Percentiles rank a stretch among this genome's conserved stretches.
phyloP scores from a whole-genome alignment of 176 grass and related monocot species.

The Echinochloa phyllopogon region DNA sequence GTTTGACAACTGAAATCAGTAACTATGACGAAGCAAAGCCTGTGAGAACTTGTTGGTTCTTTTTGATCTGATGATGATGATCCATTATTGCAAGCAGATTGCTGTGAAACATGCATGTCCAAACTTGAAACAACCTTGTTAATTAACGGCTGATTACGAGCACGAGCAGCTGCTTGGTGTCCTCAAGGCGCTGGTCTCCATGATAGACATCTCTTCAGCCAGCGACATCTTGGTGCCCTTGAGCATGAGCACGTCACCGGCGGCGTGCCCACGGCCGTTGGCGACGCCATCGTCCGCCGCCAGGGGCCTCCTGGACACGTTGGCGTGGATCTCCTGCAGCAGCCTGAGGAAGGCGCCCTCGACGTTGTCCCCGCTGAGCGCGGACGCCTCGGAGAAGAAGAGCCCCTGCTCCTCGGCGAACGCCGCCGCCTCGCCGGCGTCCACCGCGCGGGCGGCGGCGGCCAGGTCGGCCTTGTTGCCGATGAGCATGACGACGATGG shows the following conservation, averaged over 20 bases:
- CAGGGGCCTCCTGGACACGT: slow-evolving; percentile 60
- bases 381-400: slow-evolving; percentile 89
- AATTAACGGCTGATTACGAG: slow-evolving; percentile 30
- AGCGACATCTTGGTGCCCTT: slow-evolving; percentile 57
- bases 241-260: slow-evolving; percentile 44
- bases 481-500: slow-evolving; percentile 78
- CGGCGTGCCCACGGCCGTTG: background rate
- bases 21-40: background rate
- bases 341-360: slow-evolving; percentile 69
- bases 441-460: background rate
- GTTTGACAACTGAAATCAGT: background rate
- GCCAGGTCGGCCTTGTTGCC: slow-evolving; percentile 89
- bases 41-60: background rate
- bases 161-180: slow-evolving; percentile 66
- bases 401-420: slow-evolving; percentile 90
- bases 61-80: background rate
- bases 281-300: slow-evolving; percentile 39
- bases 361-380: slow-evolving; percentile 82
- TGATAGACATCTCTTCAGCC: slow-evolving; percentile 62
- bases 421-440: slow-evolving; percentile 50
- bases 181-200: slow-evolving; percentile 76
- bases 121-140: background rate
- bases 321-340: slow-evolving; percentile 65
- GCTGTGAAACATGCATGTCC: background rate
- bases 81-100: background rate